Evolutionary conservation across 768 basidiomycete genomes (phyloP), one percentile per base, ranked within the genome.

Genomic region (Punctularia strigosozonata): DNA sequence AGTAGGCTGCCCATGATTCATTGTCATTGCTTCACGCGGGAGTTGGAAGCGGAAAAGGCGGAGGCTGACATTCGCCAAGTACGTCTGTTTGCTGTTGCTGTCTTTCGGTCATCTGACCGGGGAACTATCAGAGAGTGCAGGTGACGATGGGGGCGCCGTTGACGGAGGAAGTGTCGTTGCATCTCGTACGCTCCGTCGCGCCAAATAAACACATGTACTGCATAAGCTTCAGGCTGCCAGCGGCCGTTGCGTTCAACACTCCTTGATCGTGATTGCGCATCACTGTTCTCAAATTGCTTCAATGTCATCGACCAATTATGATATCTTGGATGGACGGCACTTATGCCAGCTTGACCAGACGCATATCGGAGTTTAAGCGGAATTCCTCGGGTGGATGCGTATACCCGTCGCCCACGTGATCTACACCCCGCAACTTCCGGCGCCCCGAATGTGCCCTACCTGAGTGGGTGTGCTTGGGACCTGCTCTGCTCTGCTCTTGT

Each of bases 181-280:
- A 89, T 50, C 69, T 79, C 46, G 92, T 99, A 36, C 79, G 95
- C 40, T 81, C 83, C 7, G 95, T 98, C 7, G 90, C 95, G 1
- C 94, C 94, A 5, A 84, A 77, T 60, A 98, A 99, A 61, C 82
- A 90, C 51, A 97, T 98, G 94, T 98, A 92, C 58, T 92, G 94
- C 58, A 73, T 99, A 39, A 83, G 83, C 57, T 98, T 99, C 68
- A 58, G 75, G 46, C 64, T 87, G 6, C 78, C 80, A 15, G 54
- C 53, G 32, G 57, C 51, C 25, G 64, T 65, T 6, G 70, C 68
- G 4, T 63, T 56, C 37, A 53, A 37, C 12, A 15, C 17, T 35
- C 25, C 36, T 35, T 26, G 33, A 34, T 34, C 8, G 15, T 30
- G 28, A 30, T 10, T 15, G 28, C 15, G 28, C 28, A 10, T 30